These are phyloP conservation scores for Aspergillus bertholletiae DNA, from an alignment of 495 filamentous ascomycete genomes.

Conservation along the genomic window DNA sequence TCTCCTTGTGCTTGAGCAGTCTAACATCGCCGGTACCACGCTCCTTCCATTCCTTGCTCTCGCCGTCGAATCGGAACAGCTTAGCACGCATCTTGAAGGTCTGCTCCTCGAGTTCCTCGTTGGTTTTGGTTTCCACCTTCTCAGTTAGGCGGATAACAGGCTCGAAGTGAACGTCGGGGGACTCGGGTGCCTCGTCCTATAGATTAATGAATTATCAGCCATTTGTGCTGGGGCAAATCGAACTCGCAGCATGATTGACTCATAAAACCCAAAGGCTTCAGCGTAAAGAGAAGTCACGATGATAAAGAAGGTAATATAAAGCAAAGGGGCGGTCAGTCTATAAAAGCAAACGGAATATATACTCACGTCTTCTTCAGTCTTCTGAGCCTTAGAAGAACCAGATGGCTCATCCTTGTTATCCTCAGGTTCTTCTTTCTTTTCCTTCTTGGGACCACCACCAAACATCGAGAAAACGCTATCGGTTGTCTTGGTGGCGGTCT, in stretches of 20 bases:
- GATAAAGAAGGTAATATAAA: neutral
- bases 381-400: conserved; percentile 81
- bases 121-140: conserved; percentile 95
- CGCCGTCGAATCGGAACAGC: conserved; percentile 95
- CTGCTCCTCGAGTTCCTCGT: conserved; percentile 97
- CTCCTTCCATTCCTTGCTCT: conserved; percentile 96
- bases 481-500: conserved; percentile 54
- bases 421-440: conserved; percentile 77
- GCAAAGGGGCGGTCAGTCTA: conserved; percentile 1
- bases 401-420: conserved; percentile 75
- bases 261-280: neutral
- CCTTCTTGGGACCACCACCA: conserved; percentile 80
- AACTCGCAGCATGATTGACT: neutral
- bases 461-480: conserved; percentile 96
- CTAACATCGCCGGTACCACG: conserved; percentile 95
- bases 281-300: neutral
- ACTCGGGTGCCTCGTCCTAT: conserved; percentile 69
- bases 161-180: conserved; percentile 93
- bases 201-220: neutral
- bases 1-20: conserved; percentile 97
- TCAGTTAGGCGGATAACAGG: conserved; percentile 92
- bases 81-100: conserved; percentile 99
- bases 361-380: conserved; percentile 53
- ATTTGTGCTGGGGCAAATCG: neutral
- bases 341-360: neutral